Base-by-base conservation (phyloP, 164 flowering plant genomes). In the Sextonia rubra region DNA sequence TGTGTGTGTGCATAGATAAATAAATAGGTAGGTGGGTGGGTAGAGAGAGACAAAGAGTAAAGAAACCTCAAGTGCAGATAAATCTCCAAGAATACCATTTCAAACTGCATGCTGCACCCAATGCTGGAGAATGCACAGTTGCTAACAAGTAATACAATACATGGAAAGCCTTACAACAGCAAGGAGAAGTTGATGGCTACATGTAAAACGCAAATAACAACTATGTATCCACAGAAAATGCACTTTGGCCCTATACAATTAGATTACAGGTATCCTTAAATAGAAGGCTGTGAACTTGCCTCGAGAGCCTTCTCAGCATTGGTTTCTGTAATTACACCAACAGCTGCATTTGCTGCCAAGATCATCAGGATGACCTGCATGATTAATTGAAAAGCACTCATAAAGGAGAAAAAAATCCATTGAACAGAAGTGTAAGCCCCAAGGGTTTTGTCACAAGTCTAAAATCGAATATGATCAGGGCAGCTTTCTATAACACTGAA, bases 261-360 rank as follows among this genome's bases (percentile, higher is more conserved):
- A 63, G 18, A 15, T 64, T 49, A 8, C 26, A 65, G 14, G 25
- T 6, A 22, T 27, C 60, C 17, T 52, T 25, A 44, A 12, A 56
- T 27, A 15, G 47, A 23, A 47, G 18, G 3, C 27, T n/a, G 67
- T 29, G 27, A 68, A 82, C 73, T 69, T 75, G 89, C 99, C 91
- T 90, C 93, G 68, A 95, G 90, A 72, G 99, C 98, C 81, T 91
- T 95, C 77, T 95, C 99, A 75, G 99, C 98, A 86, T 95, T 95
- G 68, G 96, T 95, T 80, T 92, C 99, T 52, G 98, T 92, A 73
- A 95, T 95, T 61, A 95, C 96, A 62, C 99, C 99, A 12, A 95
- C 98, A 20, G 99, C 96, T 30, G 99, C 98, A 87, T 92, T 92
- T 76, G 98, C 99, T 56, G 98, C 99, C 85, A 95, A 83, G 81